Evolutionary conservation across 1,284 basidiomycete genomes (phyloP).

Genomic region (Rhodotorula glutinis): DNA sequence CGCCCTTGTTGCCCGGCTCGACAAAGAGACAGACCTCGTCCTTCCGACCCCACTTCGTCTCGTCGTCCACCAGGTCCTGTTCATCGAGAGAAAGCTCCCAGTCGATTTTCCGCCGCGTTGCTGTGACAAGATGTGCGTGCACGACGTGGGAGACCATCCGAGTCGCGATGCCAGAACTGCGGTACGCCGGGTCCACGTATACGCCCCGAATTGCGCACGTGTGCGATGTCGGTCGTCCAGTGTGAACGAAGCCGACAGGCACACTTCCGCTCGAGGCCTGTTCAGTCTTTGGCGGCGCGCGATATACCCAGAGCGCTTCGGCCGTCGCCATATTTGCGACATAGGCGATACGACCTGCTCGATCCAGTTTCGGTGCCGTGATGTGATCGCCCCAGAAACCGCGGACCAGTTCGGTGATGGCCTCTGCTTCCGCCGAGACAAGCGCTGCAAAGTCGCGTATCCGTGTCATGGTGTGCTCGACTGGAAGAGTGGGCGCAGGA

Average conservation of each 20-base stretch:
- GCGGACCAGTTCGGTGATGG: not conserved
- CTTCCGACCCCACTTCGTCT: slow-evolving; percentile 15
- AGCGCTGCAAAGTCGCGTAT: not conserved
- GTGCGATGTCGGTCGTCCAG: slow-evolving; percentile 13
- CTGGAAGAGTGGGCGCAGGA: not conserved
- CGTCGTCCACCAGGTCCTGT: not conserved
- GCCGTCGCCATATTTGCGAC: not conserved
- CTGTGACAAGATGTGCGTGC: slow-evolving; percentile 11
- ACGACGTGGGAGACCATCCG: slow-evolving; percentile 4
- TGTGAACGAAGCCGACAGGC: slow-evolving; percentile 15
- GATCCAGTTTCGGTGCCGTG: not conserved
- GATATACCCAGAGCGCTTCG: slow-evolving; percentile 14
- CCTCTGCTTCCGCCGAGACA: not conserved
- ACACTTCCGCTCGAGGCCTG: not conserved
- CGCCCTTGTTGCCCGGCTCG: slow-evolving; percentile 5
- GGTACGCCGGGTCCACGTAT: not conserved
- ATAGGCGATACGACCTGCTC: not conserved
- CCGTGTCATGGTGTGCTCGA: slow-evolving; percentile 2
- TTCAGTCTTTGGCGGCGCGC: not conserved
- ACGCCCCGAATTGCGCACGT: slow-evolving; percentile 25
- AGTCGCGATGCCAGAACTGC: slow-evolving; percentile 14
- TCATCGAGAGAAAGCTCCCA: not conserved
- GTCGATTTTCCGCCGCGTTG: not conserved
- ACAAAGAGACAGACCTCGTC: slow-evolving; percentile 28
- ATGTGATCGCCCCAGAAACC: slow-evolving; percentile 5